Conservation (phyloP, 352 stramenopile genomes). For the Phytophthora hybrid region DNA sequence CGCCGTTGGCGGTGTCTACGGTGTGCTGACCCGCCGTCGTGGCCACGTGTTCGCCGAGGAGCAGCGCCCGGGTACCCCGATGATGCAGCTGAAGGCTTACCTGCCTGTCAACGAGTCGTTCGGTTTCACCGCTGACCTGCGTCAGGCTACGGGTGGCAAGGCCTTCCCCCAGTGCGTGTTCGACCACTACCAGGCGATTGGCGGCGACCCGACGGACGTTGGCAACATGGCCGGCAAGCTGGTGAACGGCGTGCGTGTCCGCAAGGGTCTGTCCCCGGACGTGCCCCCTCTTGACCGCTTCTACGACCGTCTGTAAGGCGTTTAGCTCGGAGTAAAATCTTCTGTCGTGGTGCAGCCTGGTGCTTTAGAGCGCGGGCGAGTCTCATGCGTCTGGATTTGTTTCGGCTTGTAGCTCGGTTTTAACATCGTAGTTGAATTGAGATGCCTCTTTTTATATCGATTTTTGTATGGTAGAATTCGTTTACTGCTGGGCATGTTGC, state of each 20-base stretch:
- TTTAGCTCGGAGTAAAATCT: slow-evolving; percentile 37
- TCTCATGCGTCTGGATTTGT: slow-evolving; percentile 41
- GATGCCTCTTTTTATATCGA: slow-evolving; percentile 44
- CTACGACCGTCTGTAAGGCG: slow-evolving; percentile 99
- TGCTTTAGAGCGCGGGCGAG: slow-evolving; percentile 26
- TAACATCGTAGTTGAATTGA: slow-evolving; percentile 40
- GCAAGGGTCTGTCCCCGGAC: slow-evolving; percentile 97
- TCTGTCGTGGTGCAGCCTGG: slow-evolving; percentile 35
- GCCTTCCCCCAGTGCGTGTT: slow-evolving; percentile 99
- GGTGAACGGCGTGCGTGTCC: slow-evolving; percentile 94
- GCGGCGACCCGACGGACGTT: slow-evolving; percentile 92
- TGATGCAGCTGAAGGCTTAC: slow-evolving; percentile 99
- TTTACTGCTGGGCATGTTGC: neutral
- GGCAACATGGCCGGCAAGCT: slow-evolving; percentile 97
- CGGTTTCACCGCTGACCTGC: slow-evolving; percentile 98
- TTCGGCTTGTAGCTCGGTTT: slow-evolving; percentile 36
- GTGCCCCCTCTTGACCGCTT: slow-evolving; percentile 98
- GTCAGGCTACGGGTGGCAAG: slow-evolving; percentile 99
- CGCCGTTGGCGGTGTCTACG: slow-evolving; percentile 99
- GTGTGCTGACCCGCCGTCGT: slow-evolving; percentile 98
- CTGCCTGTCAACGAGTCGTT: slow-evolving; percentile 99
- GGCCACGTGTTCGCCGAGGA: slow-evolving; percentile 99
- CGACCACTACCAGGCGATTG: slow-evolving; percentile 98
- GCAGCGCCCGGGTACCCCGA: slow-evolving; percentile 97
- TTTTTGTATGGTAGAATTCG: neutral